Conservation (phyloP, 176 grass and related monocot genomes). For the Phoenix dactylifera region DNA sequence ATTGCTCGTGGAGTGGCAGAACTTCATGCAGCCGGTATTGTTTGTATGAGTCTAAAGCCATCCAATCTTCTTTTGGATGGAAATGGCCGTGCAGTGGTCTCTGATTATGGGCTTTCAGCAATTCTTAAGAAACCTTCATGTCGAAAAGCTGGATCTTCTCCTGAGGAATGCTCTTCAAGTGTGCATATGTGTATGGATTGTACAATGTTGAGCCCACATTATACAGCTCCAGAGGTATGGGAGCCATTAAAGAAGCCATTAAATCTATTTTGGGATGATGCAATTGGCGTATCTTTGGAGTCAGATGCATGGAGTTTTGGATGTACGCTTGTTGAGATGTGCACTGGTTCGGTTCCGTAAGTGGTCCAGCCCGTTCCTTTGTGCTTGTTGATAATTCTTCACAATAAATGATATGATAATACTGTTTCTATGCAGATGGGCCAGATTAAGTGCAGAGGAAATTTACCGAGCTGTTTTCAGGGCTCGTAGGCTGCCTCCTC, state of each 20-base stretch:
- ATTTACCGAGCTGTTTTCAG: slow-evolving; percentile 80
- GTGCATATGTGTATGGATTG: slow-evolving; percentile 61
- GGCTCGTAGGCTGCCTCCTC: slow-evolving; percentile 77
- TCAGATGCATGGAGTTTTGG: slow-evolving; percentile 99
- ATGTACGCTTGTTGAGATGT: slow-evolving; percentile 99
- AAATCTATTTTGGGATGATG: slow-evolving; percentile 76
- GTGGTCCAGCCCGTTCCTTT: slow-evolving; percentile 47
- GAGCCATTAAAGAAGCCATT: slow-evolving; percentile 73
- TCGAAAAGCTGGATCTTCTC: slow-evolving; percentile 29
- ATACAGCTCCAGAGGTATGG: slow-evolving; percentile 98
- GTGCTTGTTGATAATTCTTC: slow-evolving; percentile 22
- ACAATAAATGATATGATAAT: slow-evolving; percentile 29
- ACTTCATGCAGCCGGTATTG: slow-evolving; percentile 93
- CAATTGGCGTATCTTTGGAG: slow-evolving; percentile 69
- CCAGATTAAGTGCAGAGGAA: slow-evolving; percentile 84
- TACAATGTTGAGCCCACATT: slow-evolving; percentile 79
- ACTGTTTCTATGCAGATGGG: slow-evolving; percentile 70
- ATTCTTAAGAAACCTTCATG: slow-evolving; percentile 80
- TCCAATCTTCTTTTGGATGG: slow-evolving; percentile 94
- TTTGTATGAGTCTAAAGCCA: slow-evolving; percentile 99
- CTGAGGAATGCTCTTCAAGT: slow-evolving; percentile 45
- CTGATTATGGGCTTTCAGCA: slow-evolving; percentile 90
- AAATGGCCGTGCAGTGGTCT: slow-evolving; percentile 59
- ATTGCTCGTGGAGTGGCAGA: slow-evolving; percentile 93
- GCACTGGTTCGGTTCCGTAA: slow-evolving; percentile 99